These are phyloP conservation scores for Isoetes taiwanensis DNA, from an alignment of 75 land plant species.

Conservation along the genomic window DNA sequence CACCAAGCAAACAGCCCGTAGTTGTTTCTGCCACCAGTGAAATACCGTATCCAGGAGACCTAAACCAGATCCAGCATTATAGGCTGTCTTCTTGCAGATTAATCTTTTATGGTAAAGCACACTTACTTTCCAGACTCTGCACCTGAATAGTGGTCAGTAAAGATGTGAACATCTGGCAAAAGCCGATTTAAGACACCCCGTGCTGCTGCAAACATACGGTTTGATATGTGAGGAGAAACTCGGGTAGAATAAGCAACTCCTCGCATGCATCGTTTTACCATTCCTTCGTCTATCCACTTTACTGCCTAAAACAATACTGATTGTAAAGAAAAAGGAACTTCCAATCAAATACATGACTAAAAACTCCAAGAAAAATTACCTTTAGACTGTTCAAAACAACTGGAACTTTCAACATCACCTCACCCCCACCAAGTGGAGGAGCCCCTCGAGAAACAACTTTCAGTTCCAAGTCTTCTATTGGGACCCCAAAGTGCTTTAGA, in stretches of 20 bases:
- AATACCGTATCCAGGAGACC: conserved; percentile 96
- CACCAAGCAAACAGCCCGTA: conserved; percentile 66
- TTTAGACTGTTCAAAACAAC: conserved; percentile 42
- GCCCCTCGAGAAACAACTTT: conserved; percentile 69
- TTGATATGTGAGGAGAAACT: conserved; percentile 64
- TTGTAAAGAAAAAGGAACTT: conserved; percentile 5
- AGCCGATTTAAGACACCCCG: conserved; percentile 73
- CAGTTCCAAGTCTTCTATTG: conserved; percentile 54
- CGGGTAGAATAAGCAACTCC: conserved; percentile 74
- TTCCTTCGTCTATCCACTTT: conserved; percentile 79
- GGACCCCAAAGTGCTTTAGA: conserved; percentile 78
- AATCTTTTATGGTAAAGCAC: not conserved
- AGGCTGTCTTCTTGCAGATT: not conserved
- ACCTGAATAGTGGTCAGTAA: conserved; percentile 74
- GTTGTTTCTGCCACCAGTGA: conserved; percentile 89
- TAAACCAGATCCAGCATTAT: conserved; percentile 10
- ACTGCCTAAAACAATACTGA: conserved; percentile 74
- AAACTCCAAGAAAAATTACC: conserved; percentile 23
- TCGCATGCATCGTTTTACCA: conserved; percentile 91
- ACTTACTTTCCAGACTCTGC: conserved; percentile 71
- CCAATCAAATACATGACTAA: not conserved
- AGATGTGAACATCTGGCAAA: conserved; percentile 84
- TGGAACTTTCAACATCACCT: conserved; percentile 57
- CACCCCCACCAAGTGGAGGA: conserved; percentile 94
- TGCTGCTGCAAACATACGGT: conserved; percentile 64